These are phyloP conservation scores for Mycena crocata DNA, from an alignment of 768 basidiomycete species.

Conservation along the genomic window DNA sequence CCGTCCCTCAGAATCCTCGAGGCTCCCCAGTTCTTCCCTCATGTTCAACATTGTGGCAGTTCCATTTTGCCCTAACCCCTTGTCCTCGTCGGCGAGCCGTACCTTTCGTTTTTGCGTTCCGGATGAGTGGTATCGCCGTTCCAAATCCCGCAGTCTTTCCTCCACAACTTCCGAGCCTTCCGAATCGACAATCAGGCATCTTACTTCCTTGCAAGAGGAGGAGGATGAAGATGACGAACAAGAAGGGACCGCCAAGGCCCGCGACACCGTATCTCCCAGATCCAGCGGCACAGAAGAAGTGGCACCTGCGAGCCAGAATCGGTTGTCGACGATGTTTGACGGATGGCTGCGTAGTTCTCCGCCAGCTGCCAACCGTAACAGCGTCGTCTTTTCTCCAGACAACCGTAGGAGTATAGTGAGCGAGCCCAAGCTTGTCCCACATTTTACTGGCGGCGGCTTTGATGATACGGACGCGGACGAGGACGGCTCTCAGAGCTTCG, in stretches of 20 bases:
- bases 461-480: constrained; percentile 38
- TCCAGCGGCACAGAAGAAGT: constrained; percentile 15
- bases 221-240: constrained; percentile 56
- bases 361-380: constrained; percentile 48
- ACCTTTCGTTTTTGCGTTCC: constrained; percentile 76
- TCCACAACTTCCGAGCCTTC: constrained; percentile 61
- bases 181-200: constrained; percentile 59
- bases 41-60: constrained; percentile 57
- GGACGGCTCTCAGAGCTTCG: constrained; percentile 51
- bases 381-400: constrained; percentile 46
- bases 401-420: constrained; percentile 72
- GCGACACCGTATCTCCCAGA: constrained; percentile 21
- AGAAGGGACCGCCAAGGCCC: constrained; percentile 74
- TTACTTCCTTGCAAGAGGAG: constrained; percentile 63
- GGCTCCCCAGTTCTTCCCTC: constrained; percentile 55
- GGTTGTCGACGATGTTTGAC: constrained; percentile 75
- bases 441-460: constrained; percentile 49
- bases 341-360: constrained; percentile 68
- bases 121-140: constrained; percentile 83
- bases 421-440: constrained; percentile 72
- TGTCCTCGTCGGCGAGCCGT: constrained; percentile 55
- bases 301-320: constrained; percentile 53
- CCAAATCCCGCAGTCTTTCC: constrained; percentile 66
- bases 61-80: constrained; percentile 55
- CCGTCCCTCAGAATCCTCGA: constrained; percentile 53